These are phyloP conservation scores for Mucor racemosus DNA, from an alignment of 371 early-diverging fungal genomes.

Conservation along the genomic window DNA sequence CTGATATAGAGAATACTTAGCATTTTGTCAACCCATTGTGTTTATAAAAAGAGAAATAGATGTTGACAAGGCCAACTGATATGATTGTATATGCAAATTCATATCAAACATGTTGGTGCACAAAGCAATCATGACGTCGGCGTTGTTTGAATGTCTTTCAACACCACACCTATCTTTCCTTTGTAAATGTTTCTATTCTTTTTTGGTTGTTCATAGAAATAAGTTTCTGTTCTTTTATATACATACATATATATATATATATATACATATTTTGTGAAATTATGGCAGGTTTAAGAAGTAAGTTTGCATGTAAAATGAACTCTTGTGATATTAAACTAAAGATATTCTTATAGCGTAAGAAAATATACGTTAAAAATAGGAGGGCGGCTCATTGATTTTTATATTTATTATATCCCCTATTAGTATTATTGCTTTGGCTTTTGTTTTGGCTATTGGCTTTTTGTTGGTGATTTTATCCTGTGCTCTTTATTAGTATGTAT, in stretches of 20 bases:
- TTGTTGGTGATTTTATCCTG: slow-evolving; percentile 91
- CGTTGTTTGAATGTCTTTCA: slow-evolving; percentile 1
- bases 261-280: background rate
- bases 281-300: slow-evolving; percentile 35
- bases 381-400: too few species aligned
- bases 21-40: too few species aligned
- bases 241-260: background rate
- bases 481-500: slow-evolving; percentile 80
- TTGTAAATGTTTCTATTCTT: background rate
- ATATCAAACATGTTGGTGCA: too few species aligned
- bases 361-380: too few species aligned
- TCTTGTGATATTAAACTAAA: background rate
- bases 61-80: too few species aligned
- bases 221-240: background rate
- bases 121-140: background rate
- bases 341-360: slow-evolving; percentile 12
- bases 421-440: slow-evolving; percentile 81
- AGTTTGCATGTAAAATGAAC: background rate
- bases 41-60: too few species aligned
- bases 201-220: background rate
- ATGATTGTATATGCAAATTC: too few species aligned
- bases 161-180: background rate
- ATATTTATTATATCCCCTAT: background rate
- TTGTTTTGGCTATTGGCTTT: slow-evolving; percentile 88
- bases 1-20: too few species aligned